phyloP scores from a whole-genome alignment of 2,329 filamentous ascomycete species.

The Alternaria rosae region DNA sequence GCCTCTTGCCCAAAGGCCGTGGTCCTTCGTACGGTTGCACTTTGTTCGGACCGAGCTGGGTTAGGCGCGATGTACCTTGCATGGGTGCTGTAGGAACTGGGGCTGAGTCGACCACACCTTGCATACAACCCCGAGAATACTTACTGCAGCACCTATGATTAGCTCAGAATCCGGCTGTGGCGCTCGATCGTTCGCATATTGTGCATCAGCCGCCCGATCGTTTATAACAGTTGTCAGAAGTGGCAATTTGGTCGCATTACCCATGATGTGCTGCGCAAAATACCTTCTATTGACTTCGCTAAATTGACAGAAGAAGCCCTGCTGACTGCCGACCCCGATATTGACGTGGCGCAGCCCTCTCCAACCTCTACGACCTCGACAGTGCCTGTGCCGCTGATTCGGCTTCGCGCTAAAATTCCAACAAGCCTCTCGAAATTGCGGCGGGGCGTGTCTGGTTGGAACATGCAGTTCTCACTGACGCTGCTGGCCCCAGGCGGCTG shows the following conservation, averaged over 20 bases:
- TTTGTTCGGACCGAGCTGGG: slow-evolving; percentile 32
- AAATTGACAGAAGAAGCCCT: neutral
- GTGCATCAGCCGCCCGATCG: neutral
- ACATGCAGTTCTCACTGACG: slow-evolving; percentile 1
- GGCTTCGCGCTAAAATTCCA: slow-evolving; percentile 1
- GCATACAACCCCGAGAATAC: slow-evolving; percentile 37
- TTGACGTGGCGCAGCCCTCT: slow-evolving; percentile 6
- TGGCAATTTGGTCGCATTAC: slow-evolving; percentile 9
- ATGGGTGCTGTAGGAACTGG: slow-evolving; percentile 30
- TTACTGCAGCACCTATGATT: slow-evolving; percentile 41
- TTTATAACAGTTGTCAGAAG: slow-evolving; percentile 2
- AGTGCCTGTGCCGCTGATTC: neutral
- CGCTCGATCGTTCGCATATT: slow-evolving; percentile 19
- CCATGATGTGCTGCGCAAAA: slow-evolving; percentile 6
- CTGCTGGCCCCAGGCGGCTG: slow-evolving; percentile 7
- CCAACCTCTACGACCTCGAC: neutral
- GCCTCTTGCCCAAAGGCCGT: slow-evolving; percentile 33
- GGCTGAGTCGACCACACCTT: slow-evolving; percentile 35
- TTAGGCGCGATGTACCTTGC: slow-evolving; percentile 23
- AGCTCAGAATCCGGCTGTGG: slow-evolving; percentile 23
- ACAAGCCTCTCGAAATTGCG: slow-evolving; percentile 2
- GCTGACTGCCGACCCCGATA: slow-evolving; percentile 1
- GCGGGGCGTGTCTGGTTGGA: neutral
- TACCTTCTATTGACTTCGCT: slow-evolving; percentile 4
- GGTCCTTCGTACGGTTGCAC: slow-evolving; percentile 21